Evolutionary conservation across 108 stramenopile species (phyloP).

Genomic region (Epithemia pelagica): DNA sequence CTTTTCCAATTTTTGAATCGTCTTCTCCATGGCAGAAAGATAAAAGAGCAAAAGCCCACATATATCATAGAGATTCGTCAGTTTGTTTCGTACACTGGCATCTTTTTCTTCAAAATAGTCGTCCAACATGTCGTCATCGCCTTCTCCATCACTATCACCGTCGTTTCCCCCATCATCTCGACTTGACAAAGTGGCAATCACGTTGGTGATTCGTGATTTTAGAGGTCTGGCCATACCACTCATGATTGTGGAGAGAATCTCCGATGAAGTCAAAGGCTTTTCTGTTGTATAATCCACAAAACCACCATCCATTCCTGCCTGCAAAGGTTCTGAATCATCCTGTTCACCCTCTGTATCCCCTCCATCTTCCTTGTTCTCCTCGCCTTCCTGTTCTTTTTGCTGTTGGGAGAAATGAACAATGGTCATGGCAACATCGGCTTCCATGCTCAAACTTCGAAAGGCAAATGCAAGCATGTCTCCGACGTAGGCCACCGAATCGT

Average conservation of each 20-base stretch:
- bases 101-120: conserved; percentile 67
- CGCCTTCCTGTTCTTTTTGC: conserved; percentile 17
- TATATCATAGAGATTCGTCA: conserved; percentile 66
- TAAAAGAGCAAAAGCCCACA: conserved; percentile 80
- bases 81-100: conserved; percentile 32
- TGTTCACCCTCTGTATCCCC: conserved; percentile 9
- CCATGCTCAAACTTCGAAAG: conserved; percentile 65
- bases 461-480: conserved; percentile 87
- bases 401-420: conserved; percentile 23
- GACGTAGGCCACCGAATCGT: conserved; percentile 77
- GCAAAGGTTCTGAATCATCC: neutral
- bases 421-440: conserved; percentile 65
- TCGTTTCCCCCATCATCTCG: conserved; percentile 28
- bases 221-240: conserved; percentile 75
- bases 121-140: conserved; percentile 27
- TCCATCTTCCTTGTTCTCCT: conserved; percentile 13
- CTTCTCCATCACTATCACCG: conserved; percentile 22
- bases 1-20: conserved; percentile 9
- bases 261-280: conserved; percentile 41
- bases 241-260: conserved; percentile 66
- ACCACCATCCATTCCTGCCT: neutral
- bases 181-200: conserved; percentile 52
- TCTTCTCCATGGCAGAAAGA: conserved; percentile 51
- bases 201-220: conserved; percentile 69
- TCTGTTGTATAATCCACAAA: conserved; percentile 24